Evolutionary conservation across 108 stramenopile genomes (phyloP), one percentile per base, ranked within the genome.

Genomic region (Fragilariopsis cylindrus): DNA sequence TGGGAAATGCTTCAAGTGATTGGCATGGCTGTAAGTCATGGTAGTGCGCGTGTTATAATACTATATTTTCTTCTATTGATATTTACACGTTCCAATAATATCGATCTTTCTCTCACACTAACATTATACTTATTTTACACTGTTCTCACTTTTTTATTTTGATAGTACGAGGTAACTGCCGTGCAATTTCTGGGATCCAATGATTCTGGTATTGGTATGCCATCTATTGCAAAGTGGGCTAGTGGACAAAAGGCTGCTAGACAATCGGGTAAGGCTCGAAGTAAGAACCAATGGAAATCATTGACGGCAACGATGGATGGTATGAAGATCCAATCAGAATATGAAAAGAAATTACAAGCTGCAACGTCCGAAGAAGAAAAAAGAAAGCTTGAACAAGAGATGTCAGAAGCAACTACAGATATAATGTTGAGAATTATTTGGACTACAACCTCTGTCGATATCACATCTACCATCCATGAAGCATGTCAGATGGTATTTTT

Each of bases 121-220:
- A 30, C 30, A 54, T 2, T 2, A 54, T 54, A 54, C 13, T 2
- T 15, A 54, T n/a, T 54, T 15, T 54, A n/a, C 53, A 54, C 2
- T n/a, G n/a, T 30, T 30, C 30, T 30, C 30, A 30, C 1, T 30
- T 30, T 30, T 30, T 30, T 30, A 30, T 2, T 30, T 30, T 30
- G 30, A 30, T 30, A 30, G 42, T 92, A 90, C 67, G 75, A 77
- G 5, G 68, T 92, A 7, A 65, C 87, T 8, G 91, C 91, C 0
- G 62, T 79, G 21, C 83, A 88, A 63, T 90, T 88, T 66, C 46
- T 92, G 7, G 91, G 91, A 72, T 78, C 87, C 8, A 73, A 57
- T n/a, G 84, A 88, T 18, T 85, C 86, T 52, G 91, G 91, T 1
- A 68, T 92, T 48, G 91, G 91, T 7, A 79, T 87, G 82, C 92